phyloP scores from a whole-genome alignment of 1,284 basidiomycete genomes.

The Somion occarium region DNA sequence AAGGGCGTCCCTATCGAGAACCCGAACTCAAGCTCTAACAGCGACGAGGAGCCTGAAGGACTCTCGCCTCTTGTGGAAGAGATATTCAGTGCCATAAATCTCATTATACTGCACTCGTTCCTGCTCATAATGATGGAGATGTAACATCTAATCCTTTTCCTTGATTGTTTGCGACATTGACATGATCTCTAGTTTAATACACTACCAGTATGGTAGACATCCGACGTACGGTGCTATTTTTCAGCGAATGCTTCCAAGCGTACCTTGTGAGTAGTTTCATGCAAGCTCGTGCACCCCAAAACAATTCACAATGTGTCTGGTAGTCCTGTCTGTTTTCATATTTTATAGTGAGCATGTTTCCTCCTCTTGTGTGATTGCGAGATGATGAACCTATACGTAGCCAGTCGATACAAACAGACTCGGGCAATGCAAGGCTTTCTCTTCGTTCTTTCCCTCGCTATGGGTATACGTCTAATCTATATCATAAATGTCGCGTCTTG shows the following conservation, averaged over 20 bases:
- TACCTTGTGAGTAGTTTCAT: slow-evolving; percentile 55
- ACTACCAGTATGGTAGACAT: slow-evolving; percentile 66
- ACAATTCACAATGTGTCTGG: not conserved
- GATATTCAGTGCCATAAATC: slow-evolving; percentile 54
- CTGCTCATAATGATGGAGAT: slow-evolving; percentile 74
- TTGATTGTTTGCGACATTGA: no score
- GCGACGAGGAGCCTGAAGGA: slow-evolving; percentile 31
- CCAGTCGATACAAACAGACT: slow-evolving; percentile 56
- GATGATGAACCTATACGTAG: slow-evolving; percentile 30
- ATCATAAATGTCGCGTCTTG: slow-evolving; percentile 64
- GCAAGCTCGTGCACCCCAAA: not conserved
- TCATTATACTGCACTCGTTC: slow-evolving; percentile 68
- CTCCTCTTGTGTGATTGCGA: not conserved
- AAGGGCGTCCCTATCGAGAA: slow-evolving; percentile 31
- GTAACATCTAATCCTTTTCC: no score
- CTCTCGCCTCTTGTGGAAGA: slow-evolving; percentile 56
- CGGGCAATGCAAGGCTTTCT: slow-evolving; percentile 48
- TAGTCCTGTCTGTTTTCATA: slow-evolving; percentile 68
- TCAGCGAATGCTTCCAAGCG: slow-evolving; percentile 52
- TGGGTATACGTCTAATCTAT: slow-evolving; percentile 63
- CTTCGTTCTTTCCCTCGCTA: slow-evolving; percentile 51
- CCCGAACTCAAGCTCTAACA: slow-evolving; percentile 9
- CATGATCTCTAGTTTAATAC: slow-evolving; percentile 48
- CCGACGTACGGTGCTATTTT: slow-evolving; percentile 41
- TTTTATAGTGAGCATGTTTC: slow-evolving; percentile 61